Base-by-base conservation (phyloP, 192 early-diverging fungal genomes). In the Backusella morwellensis region DNA sequence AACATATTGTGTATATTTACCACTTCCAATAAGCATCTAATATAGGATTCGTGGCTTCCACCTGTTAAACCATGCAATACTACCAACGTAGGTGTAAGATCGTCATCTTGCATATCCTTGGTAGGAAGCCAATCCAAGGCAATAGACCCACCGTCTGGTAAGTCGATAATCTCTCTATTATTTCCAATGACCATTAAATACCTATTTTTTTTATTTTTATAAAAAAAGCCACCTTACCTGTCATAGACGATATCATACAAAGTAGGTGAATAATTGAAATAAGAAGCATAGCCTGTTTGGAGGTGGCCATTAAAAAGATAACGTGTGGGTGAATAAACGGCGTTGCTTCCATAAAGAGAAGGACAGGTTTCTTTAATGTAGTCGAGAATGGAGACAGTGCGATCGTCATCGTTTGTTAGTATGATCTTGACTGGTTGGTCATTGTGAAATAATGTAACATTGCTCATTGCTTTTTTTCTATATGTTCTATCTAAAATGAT, bases 41-140 rank as follows among this genome's bases (percentile, higher is more conserved):
- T 91, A 73, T 99, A 99, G 1, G 90, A 89, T 82, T 99, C 97
- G 81, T 95, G 92, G 66, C 92, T 94, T 35, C 95, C 95, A 56
- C 97, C 97, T 8, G 96, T 97, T 75, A 99, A 81, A 19, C 97
- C 96, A 81, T 97, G 97, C 34, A 94, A 84, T 40, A 97, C 87
- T 6, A 99, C 85, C 47, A 97, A 80, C 36, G 92, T 95, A 0
- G 96, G 95, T 11, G 90, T 90, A 77, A 81, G 80, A 68, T 88
- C 85, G 8, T 85, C 81, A 35, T 90, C 89, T 76, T 86, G 86
- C 38, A 81, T 78, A 23, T 72, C 80, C 38, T 88, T 78, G 7
- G 86, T 82, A 12, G 93, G 94, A 32, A 92, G 86, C 97, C 96
- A 99, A 83, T 99, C 97, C 34, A 97, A 81, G 0, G 95, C 87